Percentiles rank a stretch among this genome's conserved stretches.
Evolutionary conservation across 2,329 filamentous ascomycete genomes (phyloP).

Genomic region (Simplicillium sp.): DNA sequence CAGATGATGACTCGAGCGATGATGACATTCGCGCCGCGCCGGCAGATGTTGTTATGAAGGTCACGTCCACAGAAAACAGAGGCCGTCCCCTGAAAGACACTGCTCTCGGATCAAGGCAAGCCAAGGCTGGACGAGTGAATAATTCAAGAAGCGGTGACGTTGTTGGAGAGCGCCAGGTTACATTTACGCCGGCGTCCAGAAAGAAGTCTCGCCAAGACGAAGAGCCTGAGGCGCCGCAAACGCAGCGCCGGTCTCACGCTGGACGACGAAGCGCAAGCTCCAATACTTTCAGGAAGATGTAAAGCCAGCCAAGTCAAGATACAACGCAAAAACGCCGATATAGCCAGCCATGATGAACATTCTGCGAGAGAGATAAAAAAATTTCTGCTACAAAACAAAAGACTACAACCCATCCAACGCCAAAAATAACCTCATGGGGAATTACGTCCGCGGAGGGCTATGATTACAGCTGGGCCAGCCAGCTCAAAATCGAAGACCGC

Average conservation of each 20-base stretch:
- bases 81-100: slow-evolving; percentile 46
- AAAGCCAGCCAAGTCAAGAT: slow-evolving; percentile 14
- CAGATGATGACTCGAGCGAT: slow-evolving; percentile 34
- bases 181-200: slow-evolving; percentile 58
- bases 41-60: slow-evolving; percentile 46
- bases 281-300: slow-evolving; percentile 65
- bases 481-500: not conserved
- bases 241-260: slow-evolving; percentile 22
- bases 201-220: slow-evolving; percentile 30
- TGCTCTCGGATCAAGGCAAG: slow-evolving; percentile 45
- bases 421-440: no score
- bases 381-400: not conserved
- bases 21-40: slow-evolving; percentile 20
- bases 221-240: slow-evolving; percentile 13
- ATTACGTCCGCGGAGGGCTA: no score
- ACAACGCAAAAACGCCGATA: no score
- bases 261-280: slow-evolving; percentile 62
- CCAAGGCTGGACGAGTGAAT: slow-evolving; percentile 35
- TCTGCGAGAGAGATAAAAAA: slow-evolving; percentile 1
- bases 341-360: slow-evolving; percentile 1
- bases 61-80: slow-evolving; percentile 59
- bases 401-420: no score
- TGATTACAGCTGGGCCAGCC: no score
- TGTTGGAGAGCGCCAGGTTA: slow-evolving; percentile 57
- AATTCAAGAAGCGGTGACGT: slow-evolving; percentile 38